Conservation (phyloP, 2,329 filamentous ascomycete genomes). For the Tricladium varicosporioides region DNA sequence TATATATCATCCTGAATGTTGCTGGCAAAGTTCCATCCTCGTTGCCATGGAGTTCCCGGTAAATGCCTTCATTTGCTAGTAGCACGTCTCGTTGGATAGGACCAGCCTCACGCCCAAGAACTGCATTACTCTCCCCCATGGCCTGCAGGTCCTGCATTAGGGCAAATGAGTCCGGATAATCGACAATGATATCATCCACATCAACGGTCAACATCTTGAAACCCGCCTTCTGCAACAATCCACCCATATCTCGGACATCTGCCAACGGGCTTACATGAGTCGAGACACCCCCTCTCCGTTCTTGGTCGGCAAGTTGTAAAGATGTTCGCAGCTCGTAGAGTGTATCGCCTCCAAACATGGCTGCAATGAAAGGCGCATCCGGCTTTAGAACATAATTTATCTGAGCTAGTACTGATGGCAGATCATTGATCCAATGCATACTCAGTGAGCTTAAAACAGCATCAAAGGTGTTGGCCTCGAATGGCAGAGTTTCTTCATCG, state of each 20-base stretch:
- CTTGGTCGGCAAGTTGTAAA: constrained; percentile 86
- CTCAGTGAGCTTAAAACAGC: constrained; percentile 85
- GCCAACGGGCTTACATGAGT: constrained; percentile 89
- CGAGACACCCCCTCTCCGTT: constrained; percentile 85
- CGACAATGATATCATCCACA: constrained; percentile 94
- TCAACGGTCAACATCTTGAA: constrained; percentile 97
- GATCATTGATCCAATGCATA: constrained; percentile 96
- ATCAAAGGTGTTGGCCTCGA: constrained; percentile 75
- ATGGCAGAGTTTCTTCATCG: constrained; percentile 74
- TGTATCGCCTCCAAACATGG: constrained; percentile 95
- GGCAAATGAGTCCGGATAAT: constrained; percentile 86
- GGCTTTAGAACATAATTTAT: constrained; percentile 87
- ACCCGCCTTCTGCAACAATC: constrained; percentile 78
- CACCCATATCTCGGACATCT: constrained; percentile 88
- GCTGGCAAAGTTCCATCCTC: constrained; percentile 75
- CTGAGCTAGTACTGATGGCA: constrained; percentile 79
- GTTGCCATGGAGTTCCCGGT: constrained; percentile 82
- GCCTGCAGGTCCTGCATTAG: constrained; percentile 92
- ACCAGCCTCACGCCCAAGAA: constrained; percentile 79
- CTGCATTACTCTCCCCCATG: constrained; percentile 94
- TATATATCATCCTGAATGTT: constrained; percentile 93
- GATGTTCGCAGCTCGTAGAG: constrained; percentile 92
- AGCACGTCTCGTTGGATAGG: constrained; percentile 78
- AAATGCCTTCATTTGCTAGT: constrained; percentile 84
- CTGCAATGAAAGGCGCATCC: constrained; percentile 86